Evolutionary conservation across 805 yeast species (phyloP).

Genomic region (Candida corydali): DNA sequence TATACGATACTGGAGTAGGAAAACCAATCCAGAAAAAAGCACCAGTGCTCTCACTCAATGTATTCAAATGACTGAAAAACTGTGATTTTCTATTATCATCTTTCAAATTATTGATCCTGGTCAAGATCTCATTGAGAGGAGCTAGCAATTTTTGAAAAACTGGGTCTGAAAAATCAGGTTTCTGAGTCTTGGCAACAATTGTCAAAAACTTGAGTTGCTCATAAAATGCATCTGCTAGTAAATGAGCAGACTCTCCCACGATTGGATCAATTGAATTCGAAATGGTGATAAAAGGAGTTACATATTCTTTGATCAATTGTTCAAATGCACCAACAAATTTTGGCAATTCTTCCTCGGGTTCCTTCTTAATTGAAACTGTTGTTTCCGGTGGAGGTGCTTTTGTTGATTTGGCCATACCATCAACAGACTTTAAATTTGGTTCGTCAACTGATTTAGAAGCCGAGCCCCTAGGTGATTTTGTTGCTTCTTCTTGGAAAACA

Average conservation of each 20-base stretch:
- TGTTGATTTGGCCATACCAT: background rate
- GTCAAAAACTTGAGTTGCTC: conserved; percentile 57
- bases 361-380: conserved; percentile 11
- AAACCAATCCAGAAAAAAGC: conserved; percentile 87
- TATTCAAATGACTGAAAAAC: conserved; percentile 65
- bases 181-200: conserved; percentile 56
- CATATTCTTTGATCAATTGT: conserved; percentile 44
- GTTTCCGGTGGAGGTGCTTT: conserved; percentile 9
- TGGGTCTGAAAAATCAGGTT: conserved; percentile 59
- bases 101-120: conserved; percentile 56
- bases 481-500: conserved; percentile 62
- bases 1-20: conserved; percentile 67
- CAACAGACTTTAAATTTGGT: conserved; percentile 6
- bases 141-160: conserved; percentile 51
- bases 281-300: conserved; percentile 55
- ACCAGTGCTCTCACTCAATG: conserved; percentile 86
- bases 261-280: conserved; percentile 54
- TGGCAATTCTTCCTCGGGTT: conserved; percentile 20
- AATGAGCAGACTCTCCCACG: conserved; percentile 52
- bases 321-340: conserved; percentile 52
- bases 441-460: conserved; percentile 1
- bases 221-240: conserved; percentile 50
- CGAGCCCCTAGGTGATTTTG: conserved; percentile 1
- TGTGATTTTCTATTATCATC: conserved; percentile 71
- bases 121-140: conserved; percentile 65